Evolutionary conservation across 352 stramenopile species (phyloP).

Genomic region (Pythium diclinum): DNA sequence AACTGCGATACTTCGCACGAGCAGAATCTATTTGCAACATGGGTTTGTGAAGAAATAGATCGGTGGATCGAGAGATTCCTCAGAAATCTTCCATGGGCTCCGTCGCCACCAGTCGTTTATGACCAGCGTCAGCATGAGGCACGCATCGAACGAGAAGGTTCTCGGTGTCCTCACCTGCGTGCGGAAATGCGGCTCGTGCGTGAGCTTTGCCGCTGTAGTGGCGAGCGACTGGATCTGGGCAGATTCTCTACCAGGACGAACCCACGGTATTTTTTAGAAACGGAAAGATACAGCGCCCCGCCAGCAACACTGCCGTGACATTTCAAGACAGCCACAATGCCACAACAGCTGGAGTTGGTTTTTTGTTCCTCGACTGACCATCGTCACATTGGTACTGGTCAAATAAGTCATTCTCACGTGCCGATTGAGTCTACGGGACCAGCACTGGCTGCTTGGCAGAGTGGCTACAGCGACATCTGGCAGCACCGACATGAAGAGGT

Average conservation of each 20-base stretch:
- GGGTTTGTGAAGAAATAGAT: background rate
- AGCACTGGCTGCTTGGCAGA: constrained; percentile 1
- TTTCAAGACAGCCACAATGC: constrained; percentile 2
- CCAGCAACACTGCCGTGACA: background rate
- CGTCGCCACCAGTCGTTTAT: background rate
- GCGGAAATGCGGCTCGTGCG: background rate
- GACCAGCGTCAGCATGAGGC: no score
- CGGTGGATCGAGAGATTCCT: background rate
- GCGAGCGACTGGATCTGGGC: no score
- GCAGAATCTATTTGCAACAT: background rate
- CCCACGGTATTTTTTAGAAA: background rate
- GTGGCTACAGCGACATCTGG: background rate
- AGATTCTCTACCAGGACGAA: no score
- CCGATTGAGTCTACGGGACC: background rate
- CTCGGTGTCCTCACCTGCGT: no score
- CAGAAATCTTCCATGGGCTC: no score
- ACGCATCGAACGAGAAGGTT: no score
- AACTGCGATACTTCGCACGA: no score
- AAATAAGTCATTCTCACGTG: background rate
- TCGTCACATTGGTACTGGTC: background rate
- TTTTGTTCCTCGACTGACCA: constrained; percentile 2
- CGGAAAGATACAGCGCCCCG: background rate
- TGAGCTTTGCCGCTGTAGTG: background rate
- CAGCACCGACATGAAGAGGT: background rate
- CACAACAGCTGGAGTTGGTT: background rate